These are phyloP conservation scores for Leccinum ochraceum DNA, from an alignment of 768 basidiomycete species.

Conservation along the genomic window DNA sequence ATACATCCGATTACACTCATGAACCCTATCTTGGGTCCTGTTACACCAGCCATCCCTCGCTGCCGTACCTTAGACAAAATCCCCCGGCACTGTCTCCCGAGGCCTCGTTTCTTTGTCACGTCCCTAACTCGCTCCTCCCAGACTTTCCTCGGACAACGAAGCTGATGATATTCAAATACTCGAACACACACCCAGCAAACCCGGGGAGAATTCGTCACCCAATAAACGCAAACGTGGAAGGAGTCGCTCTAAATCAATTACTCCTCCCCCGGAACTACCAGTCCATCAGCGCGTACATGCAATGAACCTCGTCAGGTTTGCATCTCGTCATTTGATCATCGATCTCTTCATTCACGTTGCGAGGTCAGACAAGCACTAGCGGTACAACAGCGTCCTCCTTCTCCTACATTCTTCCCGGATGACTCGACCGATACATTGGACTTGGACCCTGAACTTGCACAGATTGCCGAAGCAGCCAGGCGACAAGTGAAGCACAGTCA, in stretches of 20 bases:
- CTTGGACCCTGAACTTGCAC: conserved; percentile 63
- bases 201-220: conserved; percentile 22
- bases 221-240: conserved; percentile 49
- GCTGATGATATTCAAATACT: conserved; percentile 47
- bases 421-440: conserved; percentile 51
- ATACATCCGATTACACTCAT: background rate
- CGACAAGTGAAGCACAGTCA: conserved; percentile 29
- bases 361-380: conserved; percentile 49
- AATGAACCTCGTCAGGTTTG: conserved; percentile 61
- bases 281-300: conserved; percentile 55
- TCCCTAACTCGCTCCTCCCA: conserved; percentile 19
- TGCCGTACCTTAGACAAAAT: background rate
- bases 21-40: background rate
- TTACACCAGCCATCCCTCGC: background rate
- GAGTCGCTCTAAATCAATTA: conserved; percentile 71
- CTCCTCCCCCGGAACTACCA: conserved; percentile 69
- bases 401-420: conserved; percentile 45
- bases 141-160: conserved; percentile 44
- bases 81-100: conserved; percentile 12
- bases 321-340: background rate
- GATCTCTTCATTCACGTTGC: conserved; percentile 4
- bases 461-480: conserved; percentile 47
- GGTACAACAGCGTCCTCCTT: conserved; percentile 41
- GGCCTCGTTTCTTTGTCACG: conserved; percentile 10
- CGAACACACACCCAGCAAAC: conserved; percentile 32